phyloP scores from a whole-genome alignment of 768 basidiomycete species.

The Boletus rufocinnamomeus region DNA sequence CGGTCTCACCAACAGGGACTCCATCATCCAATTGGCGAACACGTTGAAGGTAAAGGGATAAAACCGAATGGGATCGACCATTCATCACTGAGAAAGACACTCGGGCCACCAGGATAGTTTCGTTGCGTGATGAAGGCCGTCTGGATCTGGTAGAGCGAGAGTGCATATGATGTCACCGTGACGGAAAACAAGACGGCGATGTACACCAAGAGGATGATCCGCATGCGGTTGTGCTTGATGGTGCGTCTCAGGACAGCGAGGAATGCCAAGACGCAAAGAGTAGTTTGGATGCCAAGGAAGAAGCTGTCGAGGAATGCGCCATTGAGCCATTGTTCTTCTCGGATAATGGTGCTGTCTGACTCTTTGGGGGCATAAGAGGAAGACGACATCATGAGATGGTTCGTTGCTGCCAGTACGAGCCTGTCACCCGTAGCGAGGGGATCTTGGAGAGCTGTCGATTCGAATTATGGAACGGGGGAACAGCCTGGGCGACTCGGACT shows the following conservation, averaged over 20 bases:
- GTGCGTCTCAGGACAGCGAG: neutral
- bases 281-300: slow-evolving; percentile 17
- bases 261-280: slow-evolving; percentile 6
- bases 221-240: neutral
- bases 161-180: slow-evolving; percentile 15
- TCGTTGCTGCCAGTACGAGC: neutral
- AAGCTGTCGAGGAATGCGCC: slow-evolving; percentile 10
- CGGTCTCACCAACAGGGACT: slow-evolving; percentile 3
- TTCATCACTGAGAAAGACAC: slow-evolving; percentile 14
- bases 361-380: slow-evolving; percentile 2
- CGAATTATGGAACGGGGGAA: neutral
- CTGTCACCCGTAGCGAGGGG: neutral
- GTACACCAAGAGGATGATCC: slow-evolving; percentile 1
- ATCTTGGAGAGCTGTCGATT: neutral
- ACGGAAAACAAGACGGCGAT: slow-evolving; percentile 10
- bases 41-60: neutral
- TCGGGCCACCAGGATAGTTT: slow-evolving; percentile 34
- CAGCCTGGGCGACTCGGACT: too few relatives aligned
- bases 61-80: slow-evolving; percentile 12
- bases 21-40: slow-evolving; percentile 14
- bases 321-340: slow-evolving; percentile 15
- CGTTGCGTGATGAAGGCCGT: slow-evolving; percentile 30
- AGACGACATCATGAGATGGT: neutral
- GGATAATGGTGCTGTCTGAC: slow-evolving; percentile 1
- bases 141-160: slow-evolving; percentile 22